These are phyloP conservation scores for Chiua virens DNA, from an alignment of 768 basidiomycete species.

Conservation along the genomic window DNA sequence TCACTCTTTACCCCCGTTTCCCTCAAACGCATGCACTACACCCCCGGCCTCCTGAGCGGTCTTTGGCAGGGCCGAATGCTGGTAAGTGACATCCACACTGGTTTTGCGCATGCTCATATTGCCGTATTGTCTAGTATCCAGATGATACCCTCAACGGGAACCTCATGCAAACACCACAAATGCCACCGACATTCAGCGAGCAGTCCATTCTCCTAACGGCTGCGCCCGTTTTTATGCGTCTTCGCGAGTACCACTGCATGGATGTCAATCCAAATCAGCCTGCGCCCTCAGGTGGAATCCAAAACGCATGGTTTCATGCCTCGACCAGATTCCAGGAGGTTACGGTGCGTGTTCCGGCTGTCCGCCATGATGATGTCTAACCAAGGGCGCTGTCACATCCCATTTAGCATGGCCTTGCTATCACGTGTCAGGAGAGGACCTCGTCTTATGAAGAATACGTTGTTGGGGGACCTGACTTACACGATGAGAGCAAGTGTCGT, in stretches of 20 bases:
- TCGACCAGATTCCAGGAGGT: conserved; percentile 14
- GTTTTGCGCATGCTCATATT: not conserved
- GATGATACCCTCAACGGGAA: conserved; percentile 15
- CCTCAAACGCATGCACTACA: conserved; percentile 39
- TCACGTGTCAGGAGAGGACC: conserved; percentile 22
- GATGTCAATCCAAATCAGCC: conserved; percentile 37
- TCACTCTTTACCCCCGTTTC: conserved; percentile 33
- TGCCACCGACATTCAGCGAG: conserved; percentile 36
- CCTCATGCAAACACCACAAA: conserved; percentile 21
- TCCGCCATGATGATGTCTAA: not conserved
- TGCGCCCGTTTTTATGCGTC: conserved; percentile 57
- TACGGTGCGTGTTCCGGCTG: conserved; percentile 23
- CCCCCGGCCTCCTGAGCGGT: conserved; percentile 52
- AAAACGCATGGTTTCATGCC: conserved; percentile 42
- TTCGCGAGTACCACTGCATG: conserved; percentile 54
- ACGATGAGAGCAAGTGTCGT: conserved; percentile 42
- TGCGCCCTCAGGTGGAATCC: conserved; percentile 34
- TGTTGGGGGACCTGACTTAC: conserved; percentile 38
- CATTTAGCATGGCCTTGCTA: conserved; percentile 20
- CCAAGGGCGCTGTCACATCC: not conserved
- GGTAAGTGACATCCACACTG: conserved; percentile 38
- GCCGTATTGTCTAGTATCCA: conserved; percentile 12
- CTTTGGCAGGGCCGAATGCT: conserved; percentile 64
- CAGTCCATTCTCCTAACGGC: conserved; percentile 36
- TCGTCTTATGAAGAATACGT: conserved; percentile 44